Percentiles rank a stretch among this genome's conserved stretches.
phyloP scores from a whole-genome alignment of 2,329 filamentous ascomycete genomes.

The Botrytis aclada region DNA sequence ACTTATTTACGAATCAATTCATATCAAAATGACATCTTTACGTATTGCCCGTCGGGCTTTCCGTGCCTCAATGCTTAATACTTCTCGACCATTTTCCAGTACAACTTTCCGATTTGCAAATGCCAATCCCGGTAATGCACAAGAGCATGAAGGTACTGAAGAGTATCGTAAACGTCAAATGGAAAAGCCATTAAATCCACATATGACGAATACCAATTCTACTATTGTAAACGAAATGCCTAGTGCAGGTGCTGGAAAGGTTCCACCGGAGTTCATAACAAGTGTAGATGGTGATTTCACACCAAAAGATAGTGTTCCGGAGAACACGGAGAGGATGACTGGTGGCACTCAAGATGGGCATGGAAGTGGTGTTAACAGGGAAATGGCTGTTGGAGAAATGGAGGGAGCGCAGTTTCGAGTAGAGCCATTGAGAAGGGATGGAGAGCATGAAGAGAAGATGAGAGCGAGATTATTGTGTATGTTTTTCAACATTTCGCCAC shows the following conservation, averaged over 20 bases:
- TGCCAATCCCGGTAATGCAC: constrained; percentile 31
- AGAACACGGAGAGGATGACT: constrained; percentile 64
- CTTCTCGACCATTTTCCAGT: constrained; percentile 12
- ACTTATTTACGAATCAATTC: neutral
- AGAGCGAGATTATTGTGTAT: constrained; percentile 75
- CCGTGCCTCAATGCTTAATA: constrained; percentile 10
- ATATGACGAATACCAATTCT: constrained; percentile 62
- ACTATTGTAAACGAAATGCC: constrained; percentile 63
- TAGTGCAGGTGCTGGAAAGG: constrained; percentile 52
- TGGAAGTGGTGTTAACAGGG: constrained; percentile 46
- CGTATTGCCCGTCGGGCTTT: constrained; percentile 13
- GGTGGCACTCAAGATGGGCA: constrained; percentile 56
- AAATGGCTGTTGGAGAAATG: constrained; percentile 82
- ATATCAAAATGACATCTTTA: constrained; percentile 11
- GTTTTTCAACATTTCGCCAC: constrained; percentile 13
- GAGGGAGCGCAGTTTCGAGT: constrained; percentile 83
- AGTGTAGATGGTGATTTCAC: constrained; percentile 53
- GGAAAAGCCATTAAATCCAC: constrained; percentile 56
- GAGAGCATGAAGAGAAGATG: constrained; percentile 83
- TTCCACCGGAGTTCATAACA: constrained; percentile 59
- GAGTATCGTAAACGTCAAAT: constrained; percentile 55
- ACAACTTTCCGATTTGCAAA: constrained; percentile 18
- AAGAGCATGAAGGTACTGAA: constrained; percentile 49
- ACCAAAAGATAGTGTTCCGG: constrained; percentile 57
- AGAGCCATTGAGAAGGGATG: constrained; percentile 79